Percentiles rank a stretch among this genome's conserved stretches.
phyloP scores from a whole-genome alignment of 768 basidiomycete species.

The Hortiboletus campestris region DNA sequence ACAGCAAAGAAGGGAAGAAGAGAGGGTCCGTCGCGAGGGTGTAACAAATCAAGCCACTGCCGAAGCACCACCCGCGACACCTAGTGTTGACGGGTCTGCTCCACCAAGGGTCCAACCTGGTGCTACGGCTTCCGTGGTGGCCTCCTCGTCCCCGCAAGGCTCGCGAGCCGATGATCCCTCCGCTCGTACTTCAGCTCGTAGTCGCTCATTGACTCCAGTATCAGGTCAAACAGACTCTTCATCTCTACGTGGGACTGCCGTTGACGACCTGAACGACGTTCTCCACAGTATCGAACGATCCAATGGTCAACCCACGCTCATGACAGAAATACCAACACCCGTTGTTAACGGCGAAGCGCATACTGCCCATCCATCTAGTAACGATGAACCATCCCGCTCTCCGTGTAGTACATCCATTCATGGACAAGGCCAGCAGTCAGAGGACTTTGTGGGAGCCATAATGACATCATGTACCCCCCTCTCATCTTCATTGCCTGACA shows the following conservation, averaged over 20 bases:
- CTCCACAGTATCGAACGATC: slow-evolving; percentile 28
- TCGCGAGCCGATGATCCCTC: slow-evolving; percentile 12
- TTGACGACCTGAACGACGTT: slow-evolving; percentile 29
- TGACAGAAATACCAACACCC: slow-evolving; percentile 10
- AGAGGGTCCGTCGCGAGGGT: slow-evolving; percentile 56
- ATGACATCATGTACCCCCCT: slow-evolving; percentile 23
- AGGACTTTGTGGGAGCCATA: slow-evolving; percentile 8
- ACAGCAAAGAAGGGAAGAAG: slow-evolving; percentile 77
- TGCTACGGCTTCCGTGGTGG: slow-evolving; percentile 2
- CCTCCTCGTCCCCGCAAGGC: slow-evolving; percentile 2
- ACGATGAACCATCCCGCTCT: slow-evolving; percentile 14
- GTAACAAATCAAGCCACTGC: slow-evolving; percentile 37
- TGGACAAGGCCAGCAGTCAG: slow-evolving; percentile 9
- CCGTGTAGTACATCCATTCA: not conserved
- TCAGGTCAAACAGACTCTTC: slow-evolving; percentile 37
- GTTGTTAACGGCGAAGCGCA: slow-evolving; percentile 12
- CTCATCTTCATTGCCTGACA: slow-evolving; percentile 27
- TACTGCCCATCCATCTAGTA: slow-evolving; percentile 5
- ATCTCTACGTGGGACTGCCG: slow-evolving; percentile 22
- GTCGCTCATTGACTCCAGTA: slow-evolving; percentile 32
- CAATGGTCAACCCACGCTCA: slow-evolving; percentile 13
- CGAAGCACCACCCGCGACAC: slow-evolving; percentile 15
- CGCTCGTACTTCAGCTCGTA: slow-evolving; percentile 11
- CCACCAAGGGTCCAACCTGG: slow-evolving; percentile 1
- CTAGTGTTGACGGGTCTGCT: slow-evolving; percentile 4